These are phyloP conservation scores for Arachis stenosperma DNA, from an alignment of 306 rosid genomes.

Conservation along the genomic window DNA sequence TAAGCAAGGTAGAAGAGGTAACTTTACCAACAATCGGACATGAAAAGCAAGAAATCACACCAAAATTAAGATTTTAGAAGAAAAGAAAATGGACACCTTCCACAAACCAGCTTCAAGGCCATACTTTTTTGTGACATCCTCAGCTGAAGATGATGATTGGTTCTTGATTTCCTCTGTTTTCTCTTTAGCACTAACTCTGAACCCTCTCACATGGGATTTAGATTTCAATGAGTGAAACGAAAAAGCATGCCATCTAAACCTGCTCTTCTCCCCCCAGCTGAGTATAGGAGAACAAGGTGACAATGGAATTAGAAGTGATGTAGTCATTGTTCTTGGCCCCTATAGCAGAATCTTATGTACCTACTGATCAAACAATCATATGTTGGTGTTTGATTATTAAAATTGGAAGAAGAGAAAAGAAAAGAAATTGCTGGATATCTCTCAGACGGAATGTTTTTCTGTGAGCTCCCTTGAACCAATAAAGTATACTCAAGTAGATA, in stretches of 20 bases:
- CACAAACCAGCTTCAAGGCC: constrained; percentile 96
- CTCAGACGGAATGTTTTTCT: too few species aligned
- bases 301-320: constrained; percentile 44
- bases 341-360: constrained; percentile 25
- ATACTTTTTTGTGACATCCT: constrained; percentile 77
- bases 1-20: constrained; percentile 29
- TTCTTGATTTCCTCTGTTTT: constrained; percentile 69
- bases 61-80: not conserved
- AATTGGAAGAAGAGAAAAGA: constrained; percentile 12
- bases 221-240: constrained; percentile 38
- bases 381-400: constrained; percentile 4
- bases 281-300: constrained; percentile 51
- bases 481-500: too few species aligned
- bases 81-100: constrained; percentile 66
- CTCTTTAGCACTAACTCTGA: constrained; percentile 71
- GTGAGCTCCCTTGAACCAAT: too few species aligned
- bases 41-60: constrained; percentile 24
- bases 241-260: constrained; percentile 29
- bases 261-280: constrained; percentile 26
- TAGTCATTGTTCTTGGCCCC: constrained; percentile 50
- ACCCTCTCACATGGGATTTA: constrained; percentile 42
- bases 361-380: constrained; percentile 36
- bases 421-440: not conserved
- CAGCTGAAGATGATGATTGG: constrained; percentile 69
- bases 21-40: constrained; percentile 26